Evolutionary conservation across 2,329 filamentous ascomycete genomes (phyloP).

Genomic region (Trichophyton mentagrophytes): DNA sequence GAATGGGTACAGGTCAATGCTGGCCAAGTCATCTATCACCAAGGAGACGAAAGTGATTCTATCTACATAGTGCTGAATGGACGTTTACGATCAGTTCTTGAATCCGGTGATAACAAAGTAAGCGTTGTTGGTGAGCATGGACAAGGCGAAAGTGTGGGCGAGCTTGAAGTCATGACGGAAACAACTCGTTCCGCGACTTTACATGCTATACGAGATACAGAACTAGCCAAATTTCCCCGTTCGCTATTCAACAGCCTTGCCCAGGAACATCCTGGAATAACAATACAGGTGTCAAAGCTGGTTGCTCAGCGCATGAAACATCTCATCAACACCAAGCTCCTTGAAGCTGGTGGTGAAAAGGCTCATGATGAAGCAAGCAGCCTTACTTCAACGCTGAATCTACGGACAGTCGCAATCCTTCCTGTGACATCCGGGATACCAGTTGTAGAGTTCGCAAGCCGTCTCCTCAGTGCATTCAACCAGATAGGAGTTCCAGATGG

Average conservation of each 20-base stretch:
- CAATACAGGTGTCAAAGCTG: slow-evolving; percentile 97
- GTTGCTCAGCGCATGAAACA: slow-evolving; percentile 91
- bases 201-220: slow-evolving; percentile 91
- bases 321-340: slow-evolving; percentile 67
- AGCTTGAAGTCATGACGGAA: slow-evolving; percentile 93
- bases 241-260: slow-evolving; percentile 96
- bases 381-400: slow-evolving; percentile 73
- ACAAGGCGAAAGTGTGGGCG: slow-evolving; percentile 93
- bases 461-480: slow-evolving; percentile 71
- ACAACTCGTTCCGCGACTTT: slow-evolving; percentile 79
- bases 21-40: slow-evolving; percentile 86
- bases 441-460: slow-evolving; percentile 86
- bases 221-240: slow-evolving; percentile 88
- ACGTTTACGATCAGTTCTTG: slow-evolving; percentile 69
- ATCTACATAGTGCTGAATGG: slow-evolving; percentile 98
- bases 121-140: slow-evolving; percentile 84
- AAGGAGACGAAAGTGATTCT: slow-evolving; percentile 89
- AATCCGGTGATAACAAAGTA: slow-evolving; percentile 67
- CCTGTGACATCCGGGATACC: slow-evolving; percentile 86
- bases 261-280: slow-evolving; percentile 93
- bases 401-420: slow-evolving; percentile 82
- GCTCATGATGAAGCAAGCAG: slow-evolving; percentile 39
- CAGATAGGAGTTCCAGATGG: slow-evolving; percentile 85
- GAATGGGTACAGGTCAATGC: slow-evolving; percentile 98
- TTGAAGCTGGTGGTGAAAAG: slow-evolving; percentile 51